Evolutionary conservation across 2,329 filamentous ascomycete genomes (phyloP), one percentile per base, ranked within the genome.

Genomic region (Diplodia seriata): DNA sequence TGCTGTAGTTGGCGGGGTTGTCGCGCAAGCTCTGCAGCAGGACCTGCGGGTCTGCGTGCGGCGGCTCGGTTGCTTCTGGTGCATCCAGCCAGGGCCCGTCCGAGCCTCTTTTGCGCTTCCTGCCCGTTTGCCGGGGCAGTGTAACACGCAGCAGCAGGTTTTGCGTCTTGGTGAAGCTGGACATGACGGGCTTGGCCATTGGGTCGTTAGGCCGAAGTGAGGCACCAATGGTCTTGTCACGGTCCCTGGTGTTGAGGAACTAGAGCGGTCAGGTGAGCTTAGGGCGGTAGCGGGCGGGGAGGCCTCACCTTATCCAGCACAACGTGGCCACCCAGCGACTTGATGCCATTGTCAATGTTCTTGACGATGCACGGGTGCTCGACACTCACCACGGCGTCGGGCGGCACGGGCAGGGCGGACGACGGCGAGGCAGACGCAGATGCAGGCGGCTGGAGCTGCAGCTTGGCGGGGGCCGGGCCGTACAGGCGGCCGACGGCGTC

Each of bases 91-190:
- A 94, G 0, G 90, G 88, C 4, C 84, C 90, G 67, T 89, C 77
- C 5, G 88, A 88, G n/a, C 92, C 93, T 72, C 90, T 85, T 81
- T 94, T 97, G 68, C 94, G 87, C 79, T 91, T 97, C 69, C 93
- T 87, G 3, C 94, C 94, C 2, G 93, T 97, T 67, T 92, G 85
- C 77, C 90, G 95, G 0, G 95, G 94, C 0, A 98, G 88, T 0
- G 90, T 93, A 67, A 99, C 85, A 76, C 93, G 94, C 65, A 99
- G 84, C 23, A 98, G 85, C 23, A 98, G 82, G 75, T 97, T 97
- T 75, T 93, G 92, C 11, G 92, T 91, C 23, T 87, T 81, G 38
- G 90, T 87, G 75, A 90, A 91, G 51, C 90, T 89, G 8, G 94
- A 97, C 72, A 90, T 83, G 69, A 97, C 83, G 9, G 92, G 91